Evolutionary conservation across 202 grass and related monocot species (phyloP), one percentile per base, ranked within the genome.

Genomic region (Setaria viridis): DNA sequence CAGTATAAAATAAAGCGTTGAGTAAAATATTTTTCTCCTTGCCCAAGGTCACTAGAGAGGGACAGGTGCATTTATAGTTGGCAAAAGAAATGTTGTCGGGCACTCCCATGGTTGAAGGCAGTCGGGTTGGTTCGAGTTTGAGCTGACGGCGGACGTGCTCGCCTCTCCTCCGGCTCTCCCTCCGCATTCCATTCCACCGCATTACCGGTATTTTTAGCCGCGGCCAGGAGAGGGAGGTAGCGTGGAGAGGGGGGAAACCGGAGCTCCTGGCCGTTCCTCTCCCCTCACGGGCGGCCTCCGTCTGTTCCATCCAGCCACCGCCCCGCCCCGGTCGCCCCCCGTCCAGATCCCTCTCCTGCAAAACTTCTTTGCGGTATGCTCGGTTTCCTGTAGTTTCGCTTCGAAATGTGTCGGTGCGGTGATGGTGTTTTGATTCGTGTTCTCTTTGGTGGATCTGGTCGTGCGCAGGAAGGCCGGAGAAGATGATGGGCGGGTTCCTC

Each of bases 401-500:
- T 70, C 46, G 47, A 13, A 89, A 80, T 79, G 81, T 55, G 78
- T 8, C 43, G 55, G 0, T 13, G 13, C 37, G 50, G 62, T 53
- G 67, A 84, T 33, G 51, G 12, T 32, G 11, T 84, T 85, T 43
- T 92, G 79, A 85, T 90, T 86, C 54, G 9, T 81, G 35, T 37
- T 43, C 81, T 57, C 48, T 67, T 77, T 80, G 60, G 37, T 74
- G 91, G 93, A 95, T 92, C 90, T 90, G 88, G 65, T 46, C 90
- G 79, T 41, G 76, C 60, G 50, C 87, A 89, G 87, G 16, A 55
- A 69, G 54, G 56, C 42, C 76, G 74, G 68, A 39, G 8, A 91
- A 78, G 50, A 95, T 95, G 94, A 95, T 95, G 89, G 94, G 91
- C 72, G 89, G 94, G 39, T 93, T 95, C 89, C 67, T 95, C 86